Percentiles rank a stretch among this genome's conserved stretches.
Evolutionary conservation across 1,284 basidiomycete genomes (phyloP).

Genomic region (Sparassis latifolia): DNA sequence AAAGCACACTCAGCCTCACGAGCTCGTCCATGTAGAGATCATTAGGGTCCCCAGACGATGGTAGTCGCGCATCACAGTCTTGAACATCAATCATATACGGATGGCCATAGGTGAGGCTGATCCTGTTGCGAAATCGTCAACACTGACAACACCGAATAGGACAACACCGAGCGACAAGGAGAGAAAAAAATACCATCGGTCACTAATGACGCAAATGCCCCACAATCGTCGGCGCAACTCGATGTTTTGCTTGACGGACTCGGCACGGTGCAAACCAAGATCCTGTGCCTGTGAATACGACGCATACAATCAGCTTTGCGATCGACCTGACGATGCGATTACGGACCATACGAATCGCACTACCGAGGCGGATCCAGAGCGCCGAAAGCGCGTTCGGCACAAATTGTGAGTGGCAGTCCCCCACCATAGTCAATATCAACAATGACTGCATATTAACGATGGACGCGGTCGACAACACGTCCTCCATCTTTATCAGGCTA

Average conservation of each 20-base stretch:
- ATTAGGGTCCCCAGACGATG: constrained; percentile 67
- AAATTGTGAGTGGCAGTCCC: constrained; percentile 74
- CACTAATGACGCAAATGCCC: constrained; percentile 87
- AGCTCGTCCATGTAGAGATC: constrained; percentile 81
- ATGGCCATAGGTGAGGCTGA: constrained; percentile 75
- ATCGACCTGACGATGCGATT: not conserved
- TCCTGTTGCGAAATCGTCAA: constrained; percentile 37
- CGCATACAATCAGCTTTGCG: constrained; percentile 10
- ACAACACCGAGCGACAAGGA: not conserved
- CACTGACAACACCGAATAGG: not conserved
- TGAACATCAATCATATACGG: constrained; percentile 90
- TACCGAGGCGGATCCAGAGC: constrained; percentile 70
- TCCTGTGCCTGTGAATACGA: constrained; percentile 71
- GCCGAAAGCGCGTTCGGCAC: constrained; percentile 73
- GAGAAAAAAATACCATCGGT: constrained; percentile 66
- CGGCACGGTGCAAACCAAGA: constrained; percentile 84
- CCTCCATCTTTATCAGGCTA: constrained; percentile 80
- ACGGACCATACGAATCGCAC: constrained; percentile 80
- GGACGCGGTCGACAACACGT: constrained; percentile 82
- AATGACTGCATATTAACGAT: constrained; percentile 88
- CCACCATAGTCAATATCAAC: constrained; percentile 77
- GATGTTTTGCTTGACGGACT: constrained; percentile 71
- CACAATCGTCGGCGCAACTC: constrained; percentile 83
- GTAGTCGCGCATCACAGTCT: constrained; percentile 89
- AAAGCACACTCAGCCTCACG: constrained; percentile 79